Base-by-base conservation (phyloP, 2,329 filamentous ascomycete species). In the Lecanicillium sp. region DNA sequence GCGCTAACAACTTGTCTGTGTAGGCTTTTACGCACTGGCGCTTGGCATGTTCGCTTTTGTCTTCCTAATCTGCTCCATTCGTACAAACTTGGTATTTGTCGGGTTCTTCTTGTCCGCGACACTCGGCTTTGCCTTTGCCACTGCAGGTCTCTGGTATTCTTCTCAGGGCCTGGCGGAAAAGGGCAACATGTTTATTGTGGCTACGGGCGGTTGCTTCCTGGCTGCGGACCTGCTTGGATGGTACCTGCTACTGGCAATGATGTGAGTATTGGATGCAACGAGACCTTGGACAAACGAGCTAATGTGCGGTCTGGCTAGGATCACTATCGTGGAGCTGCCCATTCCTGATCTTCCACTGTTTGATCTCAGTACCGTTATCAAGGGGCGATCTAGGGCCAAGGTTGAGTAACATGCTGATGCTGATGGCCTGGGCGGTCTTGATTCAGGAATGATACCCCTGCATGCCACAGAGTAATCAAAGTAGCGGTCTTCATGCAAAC, bases 51-150 rank as follows among this genome's bases (percentile, higher is more conserved):
- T 19, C 12, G n/a, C 33, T 13, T 19, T 35, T 15, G 17, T 35
- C 5, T 35, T 35, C 33, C 19, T 35, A 15, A 16, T 35, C 19
- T 16, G 33, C 14, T 35, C 33, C 13, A 16, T 35, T 14, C 33
- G 33, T 5, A 35, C 33, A 7, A 35, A 35, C 33, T 12, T 35
- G 4, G 33, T 35, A n/a, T 35, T 35, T 13, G 33, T 35, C 16
- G 13, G 17, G 9, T 19, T 35, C 33, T 35, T 35, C 14, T 12
- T 35, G 16, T 17, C 17, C 15, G 33, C 33, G 11, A 35, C 19
- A 19, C 33, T 33, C 18, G 32, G 32, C 32, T 33, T 33, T 16
- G 9, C 32, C 6, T 33, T 33, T 19, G 32, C 32, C 9, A 8
- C 14, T 5, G 32, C 32, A 7, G 32, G 32, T 17, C 32, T 33